Percentiles rank a stretch among this genome's conserved stretches.
Conservation (phyloP, 2,329 filamentous ascomycete species). For the Cordyceps cicadae region DNA sequence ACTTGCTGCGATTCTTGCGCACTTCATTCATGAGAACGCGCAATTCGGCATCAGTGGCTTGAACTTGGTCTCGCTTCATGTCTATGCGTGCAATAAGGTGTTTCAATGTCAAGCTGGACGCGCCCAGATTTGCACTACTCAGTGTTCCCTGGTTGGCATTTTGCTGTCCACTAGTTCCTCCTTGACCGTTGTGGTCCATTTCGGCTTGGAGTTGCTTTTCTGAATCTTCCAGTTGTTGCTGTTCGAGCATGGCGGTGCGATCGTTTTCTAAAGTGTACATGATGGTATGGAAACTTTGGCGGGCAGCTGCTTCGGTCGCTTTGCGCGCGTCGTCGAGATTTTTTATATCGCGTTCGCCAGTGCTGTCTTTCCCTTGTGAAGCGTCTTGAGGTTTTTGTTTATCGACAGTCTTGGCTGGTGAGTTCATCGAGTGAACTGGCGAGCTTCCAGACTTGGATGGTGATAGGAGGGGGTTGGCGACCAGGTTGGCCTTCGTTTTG, state of each 20-base stretch:
- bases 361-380: slow-evolving; percentile 51
- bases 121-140: slow-evolving; percentile 88
- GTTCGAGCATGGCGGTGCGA: slow-evolving; percentile 91
- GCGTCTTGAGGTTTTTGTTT: slow-evolving; percentile 44
- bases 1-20: slow-evolving; percentile 95
- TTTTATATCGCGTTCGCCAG: slow-evolving; percentile 82
- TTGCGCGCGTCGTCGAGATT: slow-evolving; percentile 87
- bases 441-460: slow-evolving; percentile 64
- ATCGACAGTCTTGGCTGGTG: slow-evolving; percentile 48
- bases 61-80: slow-evolving; percentile 79
- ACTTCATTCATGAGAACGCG: slow-evolving; percentile 94
- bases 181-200: slow-evolving; percentile 58
- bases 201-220: slow-evolving; percentile 95
- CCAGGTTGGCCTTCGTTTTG: slow-evolving; percentile 42
- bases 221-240: slow-evolving; percentile 92
- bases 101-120: slow-evolving; percentile 91
- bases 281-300: slow-evolving; percentile 82
- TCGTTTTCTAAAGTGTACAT: slow-evolving; percentile 96
- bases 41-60: slow-evolving; percentile 86
- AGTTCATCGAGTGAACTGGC: slow-evolving; percentile 53
- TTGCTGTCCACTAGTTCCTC: slow-evolving; percentile 38
- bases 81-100: slow-evolving; percentile 95
- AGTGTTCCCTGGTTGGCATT: slow-evolving; percentile 74
- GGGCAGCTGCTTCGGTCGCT: slow-evolving; percentile 81
- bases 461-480: slow-evolving; percentile 52